These are phyloP conservation scores for Osmanthus fragrans DNA, from an alignment of 257 asterid genomes.

Conservation along the genomic window DNA sequence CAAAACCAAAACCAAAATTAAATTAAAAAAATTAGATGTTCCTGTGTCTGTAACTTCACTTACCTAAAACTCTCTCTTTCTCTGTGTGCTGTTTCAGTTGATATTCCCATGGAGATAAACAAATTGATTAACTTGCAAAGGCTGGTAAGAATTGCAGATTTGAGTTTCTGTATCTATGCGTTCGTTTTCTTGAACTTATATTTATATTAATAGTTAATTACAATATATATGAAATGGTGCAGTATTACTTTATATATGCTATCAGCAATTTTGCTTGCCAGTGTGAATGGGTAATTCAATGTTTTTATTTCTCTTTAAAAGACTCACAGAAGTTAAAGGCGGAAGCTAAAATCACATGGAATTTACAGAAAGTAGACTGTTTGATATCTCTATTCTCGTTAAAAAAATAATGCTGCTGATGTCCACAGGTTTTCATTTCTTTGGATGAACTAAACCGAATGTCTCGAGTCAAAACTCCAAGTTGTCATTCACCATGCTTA, in stretches of 20 bases:
- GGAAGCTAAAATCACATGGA: background rate
- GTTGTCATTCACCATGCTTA: background rate
- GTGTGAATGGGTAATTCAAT: background rate
- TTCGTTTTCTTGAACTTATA: background rate
- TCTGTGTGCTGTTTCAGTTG: conserved; percentile 54
- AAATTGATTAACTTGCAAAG: conserved; percentile 88
- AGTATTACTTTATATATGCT: background rate
- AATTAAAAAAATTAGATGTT: background rate
- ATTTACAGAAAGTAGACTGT: background rate
- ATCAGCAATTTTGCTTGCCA: background rate
- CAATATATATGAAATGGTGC: background rate
- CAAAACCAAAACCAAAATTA: background rate
- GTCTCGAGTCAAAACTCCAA: background rate
- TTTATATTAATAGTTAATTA: background rate
- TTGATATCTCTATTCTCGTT: background rate
- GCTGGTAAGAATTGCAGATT: conserved; percentile 56
- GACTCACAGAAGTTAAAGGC: background rate
- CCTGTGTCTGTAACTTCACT: conserved; percentile 13
- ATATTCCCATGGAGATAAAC: conserved; percentile 75
- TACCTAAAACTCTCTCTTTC: conserved; percentile 14
- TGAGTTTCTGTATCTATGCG: background rate
- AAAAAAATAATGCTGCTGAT: background rate
- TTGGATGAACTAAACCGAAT: background rate
- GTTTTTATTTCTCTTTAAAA: background rate
- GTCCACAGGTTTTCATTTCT: background rate